Base-by-base conservation (phyloP, 2,329 filamentous ascomycete genomes). In the Colletotrichum eremochloae region DNA sequence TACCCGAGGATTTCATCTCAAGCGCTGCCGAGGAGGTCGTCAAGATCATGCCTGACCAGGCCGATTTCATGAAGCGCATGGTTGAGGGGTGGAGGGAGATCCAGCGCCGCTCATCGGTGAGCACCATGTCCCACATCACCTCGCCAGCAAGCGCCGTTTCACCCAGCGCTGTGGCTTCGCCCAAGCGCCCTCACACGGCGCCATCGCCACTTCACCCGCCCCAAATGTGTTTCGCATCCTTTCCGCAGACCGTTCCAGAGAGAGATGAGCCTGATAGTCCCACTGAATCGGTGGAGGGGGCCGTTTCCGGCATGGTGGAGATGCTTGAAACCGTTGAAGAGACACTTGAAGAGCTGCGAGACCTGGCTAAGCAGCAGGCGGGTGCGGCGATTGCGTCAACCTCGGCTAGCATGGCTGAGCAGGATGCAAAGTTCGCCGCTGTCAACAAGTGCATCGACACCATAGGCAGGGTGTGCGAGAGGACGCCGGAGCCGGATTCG, bases 11-110 rank as follows among this genome's bases (percentile, higher is more conserved):
- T 18, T 69, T 72, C 20, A 40, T 72, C 6, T 63, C 66, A 20
- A 68, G 69, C 60, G 66, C 69, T 24, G 69, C 69, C 40, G 69
- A 72, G 18, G 69, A 72, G 44, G 69, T 72, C 4, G 69, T 72
- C 1, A 72, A 55, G 66, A 63, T 72, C n/a, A 72, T 72, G 69
- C 69, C 69, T 24, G 65, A 64, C 11, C 69, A 72, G 69, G 69
- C 69, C 14, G 69, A 61, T 9, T 72, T 69, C 12, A 72, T 72
- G 69, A 72, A 69, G 58, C 60, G 55, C 44, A 68, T 72, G 69
- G 66, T 72, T 24, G 69, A 63, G 38, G 69, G 69, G 15, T 72
- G 69, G 69, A 55, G 60, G 31, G 69, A 69, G 60, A 72, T 72
- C 52, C 65, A 72, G 60, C 44, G 65, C 31, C 58, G 66, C 38